Evolutionary conservation across 352 stramenopile genomes (phyloP), one percentile per base, ranked within the genome.

Genomic region (Globisporangium echinulatum): DNA sequence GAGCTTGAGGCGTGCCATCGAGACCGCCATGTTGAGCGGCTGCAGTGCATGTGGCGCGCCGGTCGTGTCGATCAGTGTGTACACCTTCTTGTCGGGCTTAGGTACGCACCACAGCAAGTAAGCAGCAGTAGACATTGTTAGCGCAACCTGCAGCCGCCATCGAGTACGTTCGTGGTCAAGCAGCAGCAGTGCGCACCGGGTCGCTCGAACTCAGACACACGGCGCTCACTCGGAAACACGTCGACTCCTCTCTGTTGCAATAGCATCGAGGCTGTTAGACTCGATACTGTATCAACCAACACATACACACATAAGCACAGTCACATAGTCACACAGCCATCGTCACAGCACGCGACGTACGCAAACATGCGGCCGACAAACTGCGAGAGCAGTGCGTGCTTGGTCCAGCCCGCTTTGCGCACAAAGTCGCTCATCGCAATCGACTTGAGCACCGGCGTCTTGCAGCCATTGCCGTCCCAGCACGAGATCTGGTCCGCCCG

Each of bases 381-480:
- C 49, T 90, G 79, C 39, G 82, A 82, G 5, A 92, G 67, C 44
- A 90, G 63, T n/a, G 64, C 54, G 36, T 92, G 79, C 61, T 88
- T 92, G 39, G 68, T 63, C 79, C 82, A 92, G 33, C 72, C 74
- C 46, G 75, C 70, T 56, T 88, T 87, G 17, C 76, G 77, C 58
- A 90, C 78, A 61, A 92, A 92, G 7, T 92, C 79, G 54, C 70
- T 88, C 68, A 92, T 77, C 58, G 83, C 76, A 25, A 92, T 63
- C 9, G 77, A 67, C 49, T 87, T 89, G 36, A 82, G 66, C 49
- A 74, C 43, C 54, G 78, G 48, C 44, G 72, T 65, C 65, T 83
- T 68, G 64, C 77, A 54, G 61, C 70, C 58, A 47, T 75, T 70
- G 54, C 76, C 79, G 49, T 90, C 77, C 73, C 79, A 88, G 56